Evolutionary conservation across 129 eudicot species (phyloP), one percentile per base, ranked within the genome.

Genomic region (Artemisia annua): DNA sequence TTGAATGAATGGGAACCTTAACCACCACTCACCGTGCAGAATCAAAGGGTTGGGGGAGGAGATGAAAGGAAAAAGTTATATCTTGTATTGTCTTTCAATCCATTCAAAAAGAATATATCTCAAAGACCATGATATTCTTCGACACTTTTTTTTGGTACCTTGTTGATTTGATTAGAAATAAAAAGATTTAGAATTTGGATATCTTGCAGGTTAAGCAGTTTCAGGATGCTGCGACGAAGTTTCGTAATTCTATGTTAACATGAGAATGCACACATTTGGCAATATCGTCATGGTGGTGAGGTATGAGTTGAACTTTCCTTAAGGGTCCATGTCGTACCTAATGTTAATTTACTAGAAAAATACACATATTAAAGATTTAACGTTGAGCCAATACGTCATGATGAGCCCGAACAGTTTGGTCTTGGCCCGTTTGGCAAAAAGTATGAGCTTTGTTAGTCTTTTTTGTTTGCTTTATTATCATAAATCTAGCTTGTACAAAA

Each of bases 31-130:
- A 61, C 14, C 66, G 2, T 61, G 66, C 30, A 61, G 66, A 61
- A 61, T 61, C 66, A 61, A 22, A 61, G 66, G 48, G 66, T 61
- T 61, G 66, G 48, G 48, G 66, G 19, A 61, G 66, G 48, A 61
- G 48, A 61, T 28, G 18, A 61, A 30, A 61, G 48, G 48, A 18
- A 28, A 61, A 61, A 61, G 66, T 61, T 61, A 60, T 24, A 61
- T 28, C 66, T 61, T 61, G 66, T 61, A 12, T 6, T 52, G 57
- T 52, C 57, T 52, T 52, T 52, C 17, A 52, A 52, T 11, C 17
- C 57, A 3, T 52, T 52, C 62, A 56, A 20, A 10, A 26, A 11
- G 9, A 60, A 60, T 60, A 18, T 8, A 60, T 12, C 65, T 60
- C 65, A 9, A 60, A 60, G 5, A 12, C 39, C 6, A 9, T 61